Base-by-base conservation (phyloP, 1,139 yeast genomes). In the Candida sp. region DNA sequence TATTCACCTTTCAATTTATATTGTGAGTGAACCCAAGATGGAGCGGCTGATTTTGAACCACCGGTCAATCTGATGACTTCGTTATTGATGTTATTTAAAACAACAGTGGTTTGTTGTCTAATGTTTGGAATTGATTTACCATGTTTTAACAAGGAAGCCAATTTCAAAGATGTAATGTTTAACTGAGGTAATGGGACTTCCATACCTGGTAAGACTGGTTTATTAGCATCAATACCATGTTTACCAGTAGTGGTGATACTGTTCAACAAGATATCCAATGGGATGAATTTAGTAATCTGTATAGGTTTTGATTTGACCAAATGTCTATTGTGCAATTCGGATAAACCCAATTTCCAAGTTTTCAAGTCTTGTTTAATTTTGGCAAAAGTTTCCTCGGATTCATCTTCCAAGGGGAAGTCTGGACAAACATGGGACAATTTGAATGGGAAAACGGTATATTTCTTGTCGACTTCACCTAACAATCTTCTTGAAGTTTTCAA, bases 381-480 rank as follows among this genome's bases (percentile, higher is more conserved):
- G 33, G 66, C 67, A 15, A 61, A 61, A 33, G 66, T 58, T 34
- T 66, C 66, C 32, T 66, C 61, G 8, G 43, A 22, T 38, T 49
- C 51, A 33, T 68, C 55, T 41, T 74, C 63, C 39, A 82, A 64
- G 52, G 91, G 89, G 76, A 84, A 82, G 38, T 66, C 57, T 22
- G 73, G 70, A 12, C 86, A 74, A 42, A 85, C 67, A 61, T 85
- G 83, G 41, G 86, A 70, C 50, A 91, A 73, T 66, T 90, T 91
- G 75, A 93, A 89, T 45, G 99, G 98, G 65, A 79, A 93, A 35
- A 93, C 98, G 21, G 97, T 87, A 56, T 84, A 79, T 37, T 73
- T 64, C 52, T 79, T 81, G 62, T 89, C 96, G 49, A 89, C 78
- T 49, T 79, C 79, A 36, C 82, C 75, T 53, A 91, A 73, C 45